Evolutionary conservation across 345 rosid species (phyloP), one percentile per base, ranked within the genome.

Genomic region (Fremontodendron californicum): DNA sequence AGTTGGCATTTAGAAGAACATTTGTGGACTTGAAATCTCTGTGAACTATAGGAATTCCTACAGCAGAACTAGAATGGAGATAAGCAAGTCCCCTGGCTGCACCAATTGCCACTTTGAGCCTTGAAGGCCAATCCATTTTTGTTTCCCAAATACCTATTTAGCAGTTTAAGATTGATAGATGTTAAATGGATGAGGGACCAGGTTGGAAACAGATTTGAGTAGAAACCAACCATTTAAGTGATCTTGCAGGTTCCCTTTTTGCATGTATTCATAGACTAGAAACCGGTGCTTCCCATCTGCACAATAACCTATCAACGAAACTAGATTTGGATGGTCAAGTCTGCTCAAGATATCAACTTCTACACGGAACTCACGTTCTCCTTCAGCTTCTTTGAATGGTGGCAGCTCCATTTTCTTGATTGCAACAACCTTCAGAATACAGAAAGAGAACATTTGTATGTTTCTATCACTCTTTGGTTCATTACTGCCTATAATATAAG

Each of bases 391-490:
- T 84, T 91, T 93, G 71, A 83, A 90, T 43, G 88, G 78, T 21
- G 98, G 97, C 81, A 95, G 83, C 83, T 93, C 97, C 99, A 95
- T 95, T 84, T 93, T 95, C 94, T 93, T 95, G 85, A 95, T 89
- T 55, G 99, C 99, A 77, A 95, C 97, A 62, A 90, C 93, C 99
- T 95, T 85, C 75, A 79, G n/a, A 75, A 72, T 15, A 52, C 80
- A 85, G 46, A 43, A 70, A 58, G 61, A 71, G 69, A 49, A 13
- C 21, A 54, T 33, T 52, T 40, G 64, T 69, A 1, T 46, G 43
- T 57, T 42, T 82, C 43, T 29, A 40, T 54, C 33, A 25, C 23
- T 48, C 13, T 64, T 74, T 72, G 65, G n/a, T 29, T 29, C n/a
- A 31, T 61, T 61, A 61, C 40, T 33, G 45, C 51, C 33, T 21